Percentiles rank a stretch among this genome's conserved stretches.
phyloP scores from a whole-genome alignment of 805 yeast genomes.

The Starmerella bacillaris region DNA sequence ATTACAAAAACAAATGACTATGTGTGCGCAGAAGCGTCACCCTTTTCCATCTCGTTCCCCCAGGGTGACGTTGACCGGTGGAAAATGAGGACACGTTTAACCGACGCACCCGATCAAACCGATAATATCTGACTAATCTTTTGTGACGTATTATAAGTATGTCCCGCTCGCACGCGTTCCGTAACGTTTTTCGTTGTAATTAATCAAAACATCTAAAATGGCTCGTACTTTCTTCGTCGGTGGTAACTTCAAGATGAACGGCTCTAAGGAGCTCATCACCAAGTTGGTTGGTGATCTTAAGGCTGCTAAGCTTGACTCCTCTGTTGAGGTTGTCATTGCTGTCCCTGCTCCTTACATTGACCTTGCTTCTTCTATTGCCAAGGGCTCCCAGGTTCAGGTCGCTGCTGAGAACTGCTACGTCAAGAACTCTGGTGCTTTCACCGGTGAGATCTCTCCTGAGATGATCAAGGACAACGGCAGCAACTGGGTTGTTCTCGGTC shows the following conservation, averaged over 20 bases:
- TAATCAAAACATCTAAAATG: slow-evolving; percentile 20
- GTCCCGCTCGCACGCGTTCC: not conserved
- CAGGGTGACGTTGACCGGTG: too few species aligned
- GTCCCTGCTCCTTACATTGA: slow-evolving; percentile 90
- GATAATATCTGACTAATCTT: not conserved
- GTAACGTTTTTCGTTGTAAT: slow-evolving; percentile 1
- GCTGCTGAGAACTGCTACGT: slow-evolving; percentile 83
- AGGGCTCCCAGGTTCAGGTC: slow-evolving; percentile 49
- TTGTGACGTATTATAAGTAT: slow-evolving; percentile 2
- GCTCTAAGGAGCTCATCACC: slow-evolving; percentile 70
- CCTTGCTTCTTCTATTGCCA: slow-evolving; percentile 53
- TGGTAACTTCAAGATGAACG: slow-evolving; percentile 98
- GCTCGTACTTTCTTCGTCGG: slow-evolving; percentile 93
- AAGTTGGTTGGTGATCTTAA: slow-evolving; percentile 71
- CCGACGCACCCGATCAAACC: slow-evolving; percentile 1
- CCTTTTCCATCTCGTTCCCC: too few species aligned
- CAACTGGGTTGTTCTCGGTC: slow-evolving; percentile 90
- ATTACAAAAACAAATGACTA: too few species aligned
- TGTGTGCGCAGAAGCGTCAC: too few species aligned
- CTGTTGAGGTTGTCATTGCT: slow-evolving; percentile 84
- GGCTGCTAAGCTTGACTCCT: slow-evolving; percentile 50
- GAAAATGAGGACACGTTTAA: slow-evolving; percentile 1
- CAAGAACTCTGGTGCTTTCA: slow-evolving; percentile 89
- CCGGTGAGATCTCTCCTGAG: slow-evolving; percentile 87
- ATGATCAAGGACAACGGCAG: slow-evolving; percentile 84